Evolutionary conservation across 768 basidiomycete species (phyloP), one percentile per base, ranked within the genome.

Genomic region (Wakefieldia striispora): DNA sequence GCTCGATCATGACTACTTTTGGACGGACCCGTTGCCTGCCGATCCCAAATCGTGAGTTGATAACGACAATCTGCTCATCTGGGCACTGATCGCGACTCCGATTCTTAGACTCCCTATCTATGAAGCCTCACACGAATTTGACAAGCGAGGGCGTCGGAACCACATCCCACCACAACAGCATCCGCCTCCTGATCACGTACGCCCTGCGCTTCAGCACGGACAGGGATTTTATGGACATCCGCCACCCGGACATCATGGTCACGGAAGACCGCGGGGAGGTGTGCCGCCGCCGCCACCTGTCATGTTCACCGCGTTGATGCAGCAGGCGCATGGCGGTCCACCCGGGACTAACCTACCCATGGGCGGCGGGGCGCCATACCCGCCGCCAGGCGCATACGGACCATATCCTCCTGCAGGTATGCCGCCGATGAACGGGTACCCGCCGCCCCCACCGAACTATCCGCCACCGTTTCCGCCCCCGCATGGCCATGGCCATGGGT

Each of bases 1-100:
- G 0, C 77, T 97, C 45, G 87, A 94, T 58, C 93, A 97, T 63
- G 84, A 89, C 17, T 98, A 93, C 73, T 97, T 98, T 68, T 97
- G 91, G 91, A 85, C 84, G 0, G 84, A 90, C 55, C 95, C 95
- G 0, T 60, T 92, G 33, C 90, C 94, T 31, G 88, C 88, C 19
- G 88, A 91, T 70, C 89, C 88, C 1, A 88, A 84, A 66, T 79
- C 80, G 89, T 89, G 60, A 50, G 82, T 72, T 8, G 20, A 42
- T 12, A 19, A 37, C 8, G 20, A n/a, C 16, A 27, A 40, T 20
- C 19, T 7, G 2, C 31, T 33, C 17, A 2, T 19, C 26, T 54
- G 33, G 10, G 27, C n/a, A 13, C 39, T 45, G 40, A 45, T 27
- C 13, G 24, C 38, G 34, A 2, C 33, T 41, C 14, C 17, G 19